These are phyloP conservation scores for Geranomyces variabilis DNA, from an alignment of 192 early-diverging fungal genomes.

Conservation along the genomic window DNA sequence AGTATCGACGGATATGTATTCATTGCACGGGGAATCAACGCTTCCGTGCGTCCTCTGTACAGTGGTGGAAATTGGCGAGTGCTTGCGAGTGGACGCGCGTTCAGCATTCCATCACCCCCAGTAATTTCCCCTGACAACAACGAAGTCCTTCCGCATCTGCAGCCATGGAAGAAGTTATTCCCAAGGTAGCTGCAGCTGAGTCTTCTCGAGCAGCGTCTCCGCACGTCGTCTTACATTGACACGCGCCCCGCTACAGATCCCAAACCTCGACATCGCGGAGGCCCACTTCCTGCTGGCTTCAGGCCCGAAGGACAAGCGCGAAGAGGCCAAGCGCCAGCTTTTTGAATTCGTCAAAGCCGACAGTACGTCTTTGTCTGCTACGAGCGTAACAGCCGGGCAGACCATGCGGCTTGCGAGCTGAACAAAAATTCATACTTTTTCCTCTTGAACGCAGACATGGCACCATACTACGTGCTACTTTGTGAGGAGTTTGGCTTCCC, in stretches of 20 bases:
- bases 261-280: constrained; percentile 85
- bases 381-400: too few species aligned
- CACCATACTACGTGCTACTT: constrained; percentile 74
- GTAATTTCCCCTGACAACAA: too few species aligned
- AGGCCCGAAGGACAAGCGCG: constrained; percentile 70
- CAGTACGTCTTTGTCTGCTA: constrained; percentile 59
- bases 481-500: constrained; percentile 66
- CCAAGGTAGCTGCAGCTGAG: constrained; percentile 15
- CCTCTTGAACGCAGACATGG: constrained; percentile 73
- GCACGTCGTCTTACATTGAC: not conserved
- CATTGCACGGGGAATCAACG: too few species aligned
- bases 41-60: too few species aligned
- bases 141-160: too few species aligned
- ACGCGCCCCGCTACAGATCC: constrained; percentile 59
- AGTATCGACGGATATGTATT: too few species aligned
- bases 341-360: constrained; percentile 78
- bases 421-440: too few species aligned
- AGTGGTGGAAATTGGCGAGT: too few species aligned
- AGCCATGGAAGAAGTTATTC: constrained; percentile 31
- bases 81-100: too few species aligned
- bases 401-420: too few species aligned
- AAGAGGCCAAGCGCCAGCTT: constrained; percentile 70
- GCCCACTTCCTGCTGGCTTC: constrained; percentile 76
- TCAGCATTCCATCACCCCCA: too few species aligned
- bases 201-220: not conserved